Evolutionary conservation across 2,329 filamentous ascomycete genomes (phyloP).

Genomic region (Colletotrichum scovillei): DNA sequence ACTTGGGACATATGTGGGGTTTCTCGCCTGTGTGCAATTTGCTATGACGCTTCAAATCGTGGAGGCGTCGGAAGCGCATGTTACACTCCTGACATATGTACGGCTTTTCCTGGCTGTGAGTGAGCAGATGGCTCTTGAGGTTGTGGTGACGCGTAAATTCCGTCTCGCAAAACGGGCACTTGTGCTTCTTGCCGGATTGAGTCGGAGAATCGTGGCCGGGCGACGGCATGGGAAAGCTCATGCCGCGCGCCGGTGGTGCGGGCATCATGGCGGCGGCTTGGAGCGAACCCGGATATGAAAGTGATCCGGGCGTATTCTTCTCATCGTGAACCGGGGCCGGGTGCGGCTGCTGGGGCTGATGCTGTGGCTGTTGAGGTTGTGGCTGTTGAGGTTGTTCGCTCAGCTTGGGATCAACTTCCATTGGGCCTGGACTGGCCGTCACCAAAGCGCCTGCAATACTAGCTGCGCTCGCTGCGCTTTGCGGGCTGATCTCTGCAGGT

Average conservation of each 20-base stretch:
- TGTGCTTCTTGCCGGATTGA: conserved; percentile 81
- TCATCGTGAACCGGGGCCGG: conserved; percentile 62
- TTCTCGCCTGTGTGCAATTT: conserved; percentile 98
- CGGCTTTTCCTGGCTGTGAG: conserved; percentile 98
- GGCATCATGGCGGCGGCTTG: conserved; percentile 55
- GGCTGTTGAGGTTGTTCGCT: conserved; percentile 53
- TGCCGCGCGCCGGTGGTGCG: conserved; percentile 60
- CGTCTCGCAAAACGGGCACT: conserved; percentile 95
- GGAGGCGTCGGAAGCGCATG: conserved; percentile 89
- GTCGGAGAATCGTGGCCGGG: conserved; percentile 64
- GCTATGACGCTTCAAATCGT: conserved; percentile 94
- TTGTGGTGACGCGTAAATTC: conserved; percentile 98
- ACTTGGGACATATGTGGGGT: conserved; percentile 94
- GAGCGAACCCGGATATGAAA: conserved; percentile 67
- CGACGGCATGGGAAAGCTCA: conserved; percentile 68
- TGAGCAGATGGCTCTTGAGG: conserved; percentile 95
- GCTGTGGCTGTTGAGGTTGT: conserved; percentile 56
- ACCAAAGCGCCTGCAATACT: conserved; percentile 56
- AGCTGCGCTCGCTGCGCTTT: conserved; percentile 52
- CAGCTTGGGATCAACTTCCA: conserved; percentile 63
- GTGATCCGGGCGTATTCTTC: conserved; percentile 59
- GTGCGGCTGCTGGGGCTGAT: conserved; percentile 47
- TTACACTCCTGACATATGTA: conserved; percentile 95
- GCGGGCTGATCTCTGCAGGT: conserved; percentile 56
- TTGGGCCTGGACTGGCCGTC: conserved; percentile 62